phyloP scores from a whole-genome alignment of 2,329 filamentous ascomycete species.

The Geosmithia flava region DNA sequence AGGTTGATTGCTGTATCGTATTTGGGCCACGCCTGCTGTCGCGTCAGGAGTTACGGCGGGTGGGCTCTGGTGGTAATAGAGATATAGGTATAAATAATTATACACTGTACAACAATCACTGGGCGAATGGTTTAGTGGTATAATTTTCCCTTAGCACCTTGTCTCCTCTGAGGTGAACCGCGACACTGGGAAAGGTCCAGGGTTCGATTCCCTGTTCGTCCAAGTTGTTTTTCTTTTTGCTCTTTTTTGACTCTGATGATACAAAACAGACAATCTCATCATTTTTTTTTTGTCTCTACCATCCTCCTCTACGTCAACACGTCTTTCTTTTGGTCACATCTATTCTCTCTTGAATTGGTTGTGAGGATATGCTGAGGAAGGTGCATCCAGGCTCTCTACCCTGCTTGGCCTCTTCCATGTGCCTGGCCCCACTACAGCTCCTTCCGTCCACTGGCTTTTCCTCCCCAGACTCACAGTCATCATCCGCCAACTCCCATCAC shows the following conservation, averaged over 20 bases:
- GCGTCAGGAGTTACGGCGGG: too few species aligned
- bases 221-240: background rate
- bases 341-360: too few species aligned
- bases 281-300: too few species aligned
- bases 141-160: background rate
- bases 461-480: background rate
- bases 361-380: too few species aligned
- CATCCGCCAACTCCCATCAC: background rate
- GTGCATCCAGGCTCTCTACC: too few species aligned
- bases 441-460: background rate
- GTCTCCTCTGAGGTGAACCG: background rate
- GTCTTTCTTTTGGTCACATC: too few species aligned
- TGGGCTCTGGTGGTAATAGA: background rate
- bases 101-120: background rate
- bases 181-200: slow-evolving; percentile 3
- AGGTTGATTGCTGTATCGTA: too few species aligned
- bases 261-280: too few species aligned
- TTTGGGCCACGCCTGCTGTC: too few species aligned
- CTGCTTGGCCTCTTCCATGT: too few species aligned
- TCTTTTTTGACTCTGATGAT: background rate
- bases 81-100: background rate
- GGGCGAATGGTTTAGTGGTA: slow-evolving; percentile 1
- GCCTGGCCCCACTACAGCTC: background rate
- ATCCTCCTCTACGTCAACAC: too few species aligned
- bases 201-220: slow-evolving; percentile 5